Evolutionary conservation across 1,284 basidiomycete species (phyloP).

Genomic region (Veloboletus limbatus): DNA sequence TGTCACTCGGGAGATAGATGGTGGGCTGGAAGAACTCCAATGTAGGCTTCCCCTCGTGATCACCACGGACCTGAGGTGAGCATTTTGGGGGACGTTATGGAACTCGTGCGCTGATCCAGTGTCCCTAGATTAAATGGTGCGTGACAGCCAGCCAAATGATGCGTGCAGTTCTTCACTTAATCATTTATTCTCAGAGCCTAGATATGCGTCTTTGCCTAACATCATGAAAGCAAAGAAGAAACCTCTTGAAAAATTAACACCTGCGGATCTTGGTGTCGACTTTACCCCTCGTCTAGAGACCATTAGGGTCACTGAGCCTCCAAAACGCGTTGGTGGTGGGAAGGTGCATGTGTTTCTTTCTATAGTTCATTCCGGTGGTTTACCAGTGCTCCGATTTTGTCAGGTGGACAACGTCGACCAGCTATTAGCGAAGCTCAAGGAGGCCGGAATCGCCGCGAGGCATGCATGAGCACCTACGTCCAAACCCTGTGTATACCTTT

Average conservation of each 20-base stretch:
- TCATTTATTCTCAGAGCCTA: slow-evolving; percentile 60
- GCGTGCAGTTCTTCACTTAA: not conserved
- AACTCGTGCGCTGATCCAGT: slow-evolving; percentile 3
- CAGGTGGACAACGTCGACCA: slow-evolving; percentile 86
- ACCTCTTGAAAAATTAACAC: slow-evolving; percentile 81
- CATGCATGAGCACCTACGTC: slow-evolving; percentile 16
- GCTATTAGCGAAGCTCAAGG: slow-evolving; percentile 87
- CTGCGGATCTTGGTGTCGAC: slow-evolving; percentile 83
- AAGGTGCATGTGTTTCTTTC: slow-evolving; percentile 57
- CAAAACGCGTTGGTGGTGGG: slow-evolving; percentile 86
- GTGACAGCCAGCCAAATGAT: slow-evolving; percentile 10
- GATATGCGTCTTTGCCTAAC: slow-evolving; percentile 92
- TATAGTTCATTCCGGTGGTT: not conserved
- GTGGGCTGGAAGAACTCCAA: slow-evolving; percentile 84
- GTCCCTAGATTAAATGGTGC: slow-evolving; percentile 55
- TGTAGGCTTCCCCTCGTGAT: slow-evolving; percentile 84
- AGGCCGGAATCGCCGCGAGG: slow-evolving; percentile 72
- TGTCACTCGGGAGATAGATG: slow-evolving; percentile 93
- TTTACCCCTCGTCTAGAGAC: slow-evolving; percentile 82
- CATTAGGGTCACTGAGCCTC: slow-evolving; percentile 88
- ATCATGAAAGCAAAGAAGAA: slow-evolving; percentile 99
- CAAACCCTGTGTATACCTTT: slow-evolving; percentile 5
- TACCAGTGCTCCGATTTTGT: not conserved
- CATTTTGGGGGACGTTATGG: slow-evolving; percentile 10
- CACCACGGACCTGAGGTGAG: slow-evolving; percentile 91